Base-by-base conservation (phyloP, 495 filamentous ascomycete genomes). In the Xylaria bambusicola region DNA sequence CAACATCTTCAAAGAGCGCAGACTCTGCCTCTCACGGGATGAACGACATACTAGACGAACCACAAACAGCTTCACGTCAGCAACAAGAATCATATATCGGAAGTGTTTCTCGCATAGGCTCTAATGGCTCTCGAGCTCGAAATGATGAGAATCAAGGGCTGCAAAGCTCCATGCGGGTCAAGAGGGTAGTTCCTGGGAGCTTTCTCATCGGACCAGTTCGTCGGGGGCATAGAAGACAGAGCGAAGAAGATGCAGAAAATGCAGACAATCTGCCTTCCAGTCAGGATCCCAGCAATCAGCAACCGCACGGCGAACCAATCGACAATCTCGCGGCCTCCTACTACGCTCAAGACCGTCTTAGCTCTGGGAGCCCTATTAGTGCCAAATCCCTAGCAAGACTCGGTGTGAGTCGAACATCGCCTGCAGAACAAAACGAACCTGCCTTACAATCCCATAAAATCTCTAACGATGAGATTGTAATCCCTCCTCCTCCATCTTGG, bases 201-300 rank as follows among this genome's bases (percentile, higher is more conserved):
- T 92, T 91, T 63, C 74, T 92, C 21, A 90, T 85, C 57, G 88
- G 88, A 0, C 88, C 89, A 8, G 88, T 88, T 20, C 82, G 89
- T 56, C 77, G 89, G 60, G 89, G 88, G 13, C 82, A 87, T 58
- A 78, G 88, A 57, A 81, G 88, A 50, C 87, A 89, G 68, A 91
- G 87, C 60, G 89, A 92, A 40, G 89, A 92, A 42, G 86, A 88
- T 46, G 80, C 77, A 3, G 75, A 77, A 26, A 72, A 69, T 7
- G 72, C 75, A 21, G 67, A 67, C 23, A 73, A 75, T 2, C 69
- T 35, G 3, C 58, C 67, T 48, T 69, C 67, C 6, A 63, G 65
- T 51, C 72, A 75, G 36, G 77, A 80, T 7, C 58, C 64, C 6
- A 73, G 73, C 23, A 67, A 62, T 49, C 73, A 72, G 49, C 67